A percentile compares a stretch with the other conserved stretches of the same genome.
These are phyloP conservation scores for Bigelowiella natans DNA, from an alignment of 78 protist species.

Conservation along the genomic window DNA sequence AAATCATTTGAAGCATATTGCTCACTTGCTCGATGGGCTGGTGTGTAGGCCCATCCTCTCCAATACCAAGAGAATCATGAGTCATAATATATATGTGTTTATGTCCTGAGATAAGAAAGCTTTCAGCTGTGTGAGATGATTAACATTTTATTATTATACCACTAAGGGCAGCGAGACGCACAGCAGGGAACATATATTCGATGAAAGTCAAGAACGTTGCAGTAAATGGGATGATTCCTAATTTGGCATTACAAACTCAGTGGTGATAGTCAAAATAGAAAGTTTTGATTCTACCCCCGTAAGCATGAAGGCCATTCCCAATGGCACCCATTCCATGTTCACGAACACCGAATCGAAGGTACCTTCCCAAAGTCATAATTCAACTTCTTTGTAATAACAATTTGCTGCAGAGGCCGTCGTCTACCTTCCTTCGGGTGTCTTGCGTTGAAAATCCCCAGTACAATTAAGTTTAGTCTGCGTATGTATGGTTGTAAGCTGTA, in stretches of 20 bases:
- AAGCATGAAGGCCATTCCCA: slow-evolving; percentile 9
- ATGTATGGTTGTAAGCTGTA: too few relatives aligned
- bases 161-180: neutral
- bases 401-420: too few relatives aligned
- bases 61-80: slow-evolving; percentile 98
- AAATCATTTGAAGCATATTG: too few relatives aligned
- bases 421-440: neutral
- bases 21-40: slow-evolving; percentile 84
- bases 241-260: too few relatives aligned
- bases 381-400: too few relatives aligned
- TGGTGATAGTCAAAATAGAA: too few relatives aligned
- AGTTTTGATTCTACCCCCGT: neutral
- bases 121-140: too few relatives aligned
- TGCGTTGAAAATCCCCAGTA: neutral
- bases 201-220: neutral
- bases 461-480: neutral
- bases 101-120: neutral
- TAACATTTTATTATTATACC: too few relatives aligned
- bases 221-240: neutral
- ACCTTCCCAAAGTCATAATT: too few relatives aligned
- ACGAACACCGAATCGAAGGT: slow-evolving; percentile 4
- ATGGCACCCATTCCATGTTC: neutral
- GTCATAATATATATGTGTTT: slow-evolving; percentile 54
- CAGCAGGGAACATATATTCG: neutral
- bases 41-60: slow-evolving; percentile 82